These are phyloP conservation scores for Geoglossum cookeanum DNA, from an alignment of 2,329 filamentous ascomycete genomes.

Conservation along the genomic window DNA sequence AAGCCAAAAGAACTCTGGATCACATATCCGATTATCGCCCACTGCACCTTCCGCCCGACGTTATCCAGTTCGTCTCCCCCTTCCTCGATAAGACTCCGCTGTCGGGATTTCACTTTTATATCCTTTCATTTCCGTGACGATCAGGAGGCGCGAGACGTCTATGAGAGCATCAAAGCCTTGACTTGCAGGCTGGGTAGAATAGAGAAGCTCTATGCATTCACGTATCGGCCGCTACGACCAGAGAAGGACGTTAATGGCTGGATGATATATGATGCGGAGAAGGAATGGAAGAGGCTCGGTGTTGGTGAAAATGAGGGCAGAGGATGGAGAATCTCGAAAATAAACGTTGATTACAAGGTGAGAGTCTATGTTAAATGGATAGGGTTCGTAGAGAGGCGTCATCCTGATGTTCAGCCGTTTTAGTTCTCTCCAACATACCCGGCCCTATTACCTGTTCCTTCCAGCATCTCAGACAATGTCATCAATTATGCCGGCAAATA, in stretches of 20 bases:
- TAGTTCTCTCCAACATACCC: constrained; percentile 86
- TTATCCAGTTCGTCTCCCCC: constrained; percentile 27
- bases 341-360: constrained; percentile 70
- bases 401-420: neutral
- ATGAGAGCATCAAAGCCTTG: constrained; percentile 63
- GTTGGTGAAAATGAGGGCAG: constrained; percentile 57
- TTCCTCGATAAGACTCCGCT: constrained; percentile 70
- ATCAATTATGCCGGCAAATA: constrained; percentile 84
- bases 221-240: constrained; percentile 52
- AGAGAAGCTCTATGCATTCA: constrained; percentile 82
- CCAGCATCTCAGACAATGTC: constrained; percentile 86
- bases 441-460: constrained; percentile 63
- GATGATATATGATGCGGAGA: constrained; percentile 65
- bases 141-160: constrained; percentile 59
- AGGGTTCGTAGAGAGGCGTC: neutral
- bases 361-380: constrained; percentile 6
- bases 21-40: constrained; percentile 77
- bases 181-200: constrained; percentile 69
- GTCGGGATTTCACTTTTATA: constrained; percentile 85
- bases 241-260: constrained; percentile 65
- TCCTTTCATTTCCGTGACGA: constrained; percentile 74
- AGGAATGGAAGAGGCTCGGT: constrained; percentile 74
- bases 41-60: constrained; percentile 59
- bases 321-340: constrained; percentile 75
- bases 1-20: constrained; percentile 65